phyloP scores from a whole-genome alignment of 2,329 filamentous ascomycete genomes.

The Sporothrix curviconia region DNA sequence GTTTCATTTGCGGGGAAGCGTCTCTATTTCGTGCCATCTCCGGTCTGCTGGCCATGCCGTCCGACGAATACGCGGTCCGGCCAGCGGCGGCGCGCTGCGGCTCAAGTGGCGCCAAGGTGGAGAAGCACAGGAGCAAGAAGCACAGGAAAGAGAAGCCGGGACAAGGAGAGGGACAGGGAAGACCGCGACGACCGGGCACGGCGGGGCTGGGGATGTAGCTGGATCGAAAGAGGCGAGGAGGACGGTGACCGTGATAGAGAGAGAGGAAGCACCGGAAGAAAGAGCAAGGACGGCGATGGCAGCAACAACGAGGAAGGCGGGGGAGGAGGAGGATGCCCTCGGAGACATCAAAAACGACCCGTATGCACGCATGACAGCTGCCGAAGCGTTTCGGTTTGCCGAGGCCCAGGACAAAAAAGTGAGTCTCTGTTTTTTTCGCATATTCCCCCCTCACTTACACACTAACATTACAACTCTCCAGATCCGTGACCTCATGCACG shows the following conservation, averaged over 20 bases:
- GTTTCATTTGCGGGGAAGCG: slow-evolving; percentile 2
- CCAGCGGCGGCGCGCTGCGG: slow-evolving; percentile 67
- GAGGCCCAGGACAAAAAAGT: slow-evolving; percentile 73
- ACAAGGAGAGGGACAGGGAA: background rate
- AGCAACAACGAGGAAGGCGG: slow-evolving; percentile 18
- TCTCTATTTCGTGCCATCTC: background rate
- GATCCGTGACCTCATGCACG: slow-evolving; percentile 69
- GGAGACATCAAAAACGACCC: slow-evolving; percentile 25
- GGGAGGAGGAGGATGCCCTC: slow-evolving; percentile 22
- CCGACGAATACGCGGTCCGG: slow-evolving; percentile 66
- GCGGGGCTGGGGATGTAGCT: slow-evolving; percentile 21
- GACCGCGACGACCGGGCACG: slow-evolving; percentile 18
- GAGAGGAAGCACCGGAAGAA: background rate
- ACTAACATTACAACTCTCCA: slow-evolving; percentile 28
- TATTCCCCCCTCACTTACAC: slow-evolving; percentile 34
- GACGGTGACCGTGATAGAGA: background rate
- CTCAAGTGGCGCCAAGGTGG: slow-evolving; percentile 69
- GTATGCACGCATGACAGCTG: slow-evolving; percentile 65
- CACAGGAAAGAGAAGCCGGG: slow-evolving; percentile 20
- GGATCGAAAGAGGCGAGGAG: background rate
- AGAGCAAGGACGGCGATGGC: slow-evolving; percentile 13
- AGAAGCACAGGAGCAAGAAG: slow-evolving; percentile 59
- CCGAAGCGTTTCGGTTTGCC: slow-evolving; percentile 73
- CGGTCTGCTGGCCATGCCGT: slow-evolving; percentile 48
- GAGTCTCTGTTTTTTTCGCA: background rate